phyloP scores from a whole-genome alignment of 148 eudicot genomes.

The Vaccinium macrocarpon region DNA sequence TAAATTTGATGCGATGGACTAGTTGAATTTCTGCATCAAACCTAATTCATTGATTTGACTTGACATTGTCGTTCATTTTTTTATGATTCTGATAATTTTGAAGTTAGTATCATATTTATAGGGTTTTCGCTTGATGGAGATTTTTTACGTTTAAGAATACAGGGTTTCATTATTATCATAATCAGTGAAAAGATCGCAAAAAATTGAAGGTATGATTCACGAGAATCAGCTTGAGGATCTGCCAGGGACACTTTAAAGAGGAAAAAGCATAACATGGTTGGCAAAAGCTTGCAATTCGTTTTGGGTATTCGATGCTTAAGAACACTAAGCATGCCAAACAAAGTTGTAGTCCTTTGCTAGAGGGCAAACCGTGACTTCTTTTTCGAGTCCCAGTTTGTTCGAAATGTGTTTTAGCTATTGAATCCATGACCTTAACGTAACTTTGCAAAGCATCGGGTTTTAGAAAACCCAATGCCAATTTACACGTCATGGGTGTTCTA shows the following conservation, averaged over 20 bases:
- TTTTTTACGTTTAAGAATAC: not conserved
- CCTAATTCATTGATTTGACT: not conserved
- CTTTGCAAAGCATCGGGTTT: slow-evolving; percentile 22
- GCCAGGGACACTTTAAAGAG: not conserved
- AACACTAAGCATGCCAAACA: slow-evolving; percentile 40
- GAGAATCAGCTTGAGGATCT: not conserved
- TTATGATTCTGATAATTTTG: not conserved
- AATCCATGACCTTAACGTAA: not conserved
- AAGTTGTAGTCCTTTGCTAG: slow-evolving; percentile 32
- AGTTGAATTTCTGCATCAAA: not conserved
- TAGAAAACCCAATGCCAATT: slow-evolving; percentile 28
- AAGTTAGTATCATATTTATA: not conserved
- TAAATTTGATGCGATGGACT: not conserved
- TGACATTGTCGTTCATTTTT: not conserved
- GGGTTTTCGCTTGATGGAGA: not conserved
- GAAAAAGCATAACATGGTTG: slow-evolving; percentile 25
- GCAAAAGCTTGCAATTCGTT: slow-evolving; percentile 26
- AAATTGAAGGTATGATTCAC: not conserved
- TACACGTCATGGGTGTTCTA: slow-evolving; percentile 34
- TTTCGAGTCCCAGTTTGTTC: not conserved
- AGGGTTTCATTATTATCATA: not conserved
- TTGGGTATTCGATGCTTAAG: slow-evolving; percentile 35
- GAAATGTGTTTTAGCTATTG: not conserved
- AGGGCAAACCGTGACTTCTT: not conserved
- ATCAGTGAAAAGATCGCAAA: too few relatives aligned